A percentile compares a stretch with the other conserved stretches of the same genome.
phyloP scores from a whole-genome alignment of 1,284 basidiomycete genomes.

The Xerocomus amazonicus region DNA sequence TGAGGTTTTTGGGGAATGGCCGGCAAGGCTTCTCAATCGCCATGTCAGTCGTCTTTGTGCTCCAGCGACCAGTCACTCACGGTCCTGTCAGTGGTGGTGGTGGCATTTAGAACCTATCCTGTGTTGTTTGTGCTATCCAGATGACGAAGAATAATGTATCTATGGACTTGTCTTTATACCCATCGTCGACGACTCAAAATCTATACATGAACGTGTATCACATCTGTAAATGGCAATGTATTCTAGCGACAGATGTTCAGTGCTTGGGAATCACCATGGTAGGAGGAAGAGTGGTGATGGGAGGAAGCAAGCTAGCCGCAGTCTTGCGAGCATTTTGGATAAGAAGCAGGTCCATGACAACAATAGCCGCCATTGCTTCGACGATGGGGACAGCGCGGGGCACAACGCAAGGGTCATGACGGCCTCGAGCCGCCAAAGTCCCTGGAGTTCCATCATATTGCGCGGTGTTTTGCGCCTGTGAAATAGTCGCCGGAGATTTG shows the following conservation, averaged over 20 bases:
- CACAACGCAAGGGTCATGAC: slow-evolving; percentile 98
- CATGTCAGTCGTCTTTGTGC: slow-evolving; percentile 47
- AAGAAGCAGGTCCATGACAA: slow-evolving; percentile 90
- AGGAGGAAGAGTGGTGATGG: slow-evolving; percentile 80
- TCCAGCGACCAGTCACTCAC: slow-evolving; percentile 5
- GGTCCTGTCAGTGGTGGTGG: slow-evolving; percentile 67
- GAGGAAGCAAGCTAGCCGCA: slow-evolving; percentile 64
- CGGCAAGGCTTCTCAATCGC: slow-evolving; percentile 58
- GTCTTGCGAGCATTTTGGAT: slow-evolving; percentile 80
- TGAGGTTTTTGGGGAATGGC: slow-evolving; percentile 62
- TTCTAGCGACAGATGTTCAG: slow-evolving; percentile 8
- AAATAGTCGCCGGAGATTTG: slow-evolving; percentile 98
- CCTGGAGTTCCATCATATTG: slow-evolving; percentile 92
- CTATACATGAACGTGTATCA: neutral
- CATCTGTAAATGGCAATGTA: neutral
- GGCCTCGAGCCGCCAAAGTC: slow-evolving; percentile 83
- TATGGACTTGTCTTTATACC: neutral
- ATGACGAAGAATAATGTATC: slow-evolving; percentile 30
- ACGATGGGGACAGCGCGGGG: slow-evolving; percentile 98
- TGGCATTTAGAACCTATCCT: slow-evolving; percentile 63
- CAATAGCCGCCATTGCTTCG: slow-evolving; percentile 95
- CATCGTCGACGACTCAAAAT: neutral
- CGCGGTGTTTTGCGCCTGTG: slow-evolving; percentile 86
- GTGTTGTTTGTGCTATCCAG: slow-evolving; percentile 44
- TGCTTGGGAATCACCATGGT: slow-evolving; percentile 70